Evolutionary conservation across 306 rosid genomes (phyloP), one percentile per base, ranked within the genome.

Genomic region (Cucurbita maxima): DNA sequence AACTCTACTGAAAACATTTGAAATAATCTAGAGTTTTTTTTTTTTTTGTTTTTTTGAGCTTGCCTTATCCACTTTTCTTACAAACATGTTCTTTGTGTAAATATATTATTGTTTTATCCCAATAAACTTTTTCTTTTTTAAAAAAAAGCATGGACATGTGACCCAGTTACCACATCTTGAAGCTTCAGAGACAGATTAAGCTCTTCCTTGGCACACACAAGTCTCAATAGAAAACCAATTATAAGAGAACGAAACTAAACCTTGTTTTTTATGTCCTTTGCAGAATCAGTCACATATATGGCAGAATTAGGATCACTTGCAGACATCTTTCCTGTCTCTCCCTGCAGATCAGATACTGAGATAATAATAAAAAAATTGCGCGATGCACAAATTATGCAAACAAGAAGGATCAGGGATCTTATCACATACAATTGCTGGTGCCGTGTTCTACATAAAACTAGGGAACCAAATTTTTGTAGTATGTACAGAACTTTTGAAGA

Each of bases 251-350:
- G 38, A 68, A 58, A 71, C 41, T 34, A 77, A 43, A 93, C 98
- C 98, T 90, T 94, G 67, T 80, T 94, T 82, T 86, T 87, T 53
- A 91, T 90, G 30, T 90, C 95, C 83, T 87, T 89, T 10, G 84
- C 86, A 37, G 96, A 87, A 86, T 89, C 99, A 71, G 97, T 94
- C 78, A 94, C 99, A 59, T 94, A 94, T 78, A 94, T 94, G 60
- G 97, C 99, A 57, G 99, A 94, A 79, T 85, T 94, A 60, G 99
- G 97, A 82, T 91, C 99, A 85, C 97, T 91, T 18, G 99, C 96
- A 3, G 99, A 94, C 99, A 94, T 91, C 81, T 91, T 94, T 53
- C 99, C 96, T 1, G 86, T 86, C 80, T 94, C 97, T 47, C 99
- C 99, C 96, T 94, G 91, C 87, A 86, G 30, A 70, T 70, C 25